Evolutionary conservation across 164 flowering plant species (phyloP).

Genomic region (Stephania japonica): DNA sequence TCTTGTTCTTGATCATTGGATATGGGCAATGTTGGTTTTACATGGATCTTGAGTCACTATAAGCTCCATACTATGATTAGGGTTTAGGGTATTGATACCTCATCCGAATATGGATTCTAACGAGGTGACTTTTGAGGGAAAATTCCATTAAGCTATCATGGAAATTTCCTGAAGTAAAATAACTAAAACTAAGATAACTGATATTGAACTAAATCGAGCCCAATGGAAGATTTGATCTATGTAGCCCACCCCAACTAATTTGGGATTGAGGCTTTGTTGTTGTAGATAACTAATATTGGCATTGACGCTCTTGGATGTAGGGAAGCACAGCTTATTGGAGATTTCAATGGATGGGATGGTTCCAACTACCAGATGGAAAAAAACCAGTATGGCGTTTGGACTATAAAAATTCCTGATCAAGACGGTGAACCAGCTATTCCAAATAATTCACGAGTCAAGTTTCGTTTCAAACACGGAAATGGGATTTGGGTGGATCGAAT

Average conservation of each 20-base stretch:
- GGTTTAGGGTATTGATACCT: too few relatives aligned
- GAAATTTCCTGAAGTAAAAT: neutral
- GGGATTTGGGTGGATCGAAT: conserved; percentile 92
- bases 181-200: too few relatives aligned
- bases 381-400: conserved; percentile 91
- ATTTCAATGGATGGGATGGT: conserved; percentile 96
- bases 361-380: conserved; percentile 75
- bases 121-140: neutral
- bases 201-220: too few relatives aligned
- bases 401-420: conserved; percentile 62
- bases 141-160: neutral
- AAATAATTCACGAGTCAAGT: conserved; percentile 81
- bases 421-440: conserved; percentile 69
- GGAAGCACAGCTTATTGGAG: conserved; percentile 93
- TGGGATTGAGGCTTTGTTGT: too few relatives aligned
- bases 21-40: neutral
- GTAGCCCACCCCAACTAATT: too few relatives aligned
- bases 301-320: conserved; percentile 25
- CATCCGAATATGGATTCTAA: neutral
- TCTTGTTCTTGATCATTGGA: neutral
- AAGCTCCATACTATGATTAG: neutral
- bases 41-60: neutral
- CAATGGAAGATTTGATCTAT: too few relatives aligned
- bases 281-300: too few relatives aligned
- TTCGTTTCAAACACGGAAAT: conserved; percentile 72